Percentiles rank a stretch among this genome's conserved stretches.
phyloP scores from a whole-genome alignment of 805 yeast genomes.

The Metschnikowia cerradonensis region DNA sequence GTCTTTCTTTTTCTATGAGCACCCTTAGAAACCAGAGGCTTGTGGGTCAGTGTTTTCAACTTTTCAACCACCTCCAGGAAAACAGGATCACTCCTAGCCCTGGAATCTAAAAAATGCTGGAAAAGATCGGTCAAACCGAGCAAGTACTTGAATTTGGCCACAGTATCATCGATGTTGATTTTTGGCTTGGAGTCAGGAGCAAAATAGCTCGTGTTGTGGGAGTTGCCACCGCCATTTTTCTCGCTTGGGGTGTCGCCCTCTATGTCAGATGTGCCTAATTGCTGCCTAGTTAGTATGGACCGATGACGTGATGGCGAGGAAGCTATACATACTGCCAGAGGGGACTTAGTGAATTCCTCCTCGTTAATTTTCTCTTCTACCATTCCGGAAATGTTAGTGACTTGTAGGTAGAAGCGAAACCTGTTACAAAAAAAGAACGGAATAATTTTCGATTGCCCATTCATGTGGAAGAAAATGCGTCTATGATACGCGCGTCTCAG shows the following conservation, averaged over 20 bases:
- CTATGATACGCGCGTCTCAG: constrained; percentile 4
- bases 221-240: neutral
- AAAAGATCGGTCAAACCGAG: constrained; percentile 63
- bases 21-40: constrained; percentile 9
- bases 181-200: constrained; percentile 30
- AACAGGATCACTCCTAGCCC: constrained; percentile 57
- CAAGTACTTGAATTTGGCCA: constrained; percentile 63
- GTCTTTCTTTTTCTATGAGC: constrained; percentile 59
- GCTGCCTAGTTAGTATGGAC: constrained; percentile 1
- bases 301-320: too few relatives aligned
- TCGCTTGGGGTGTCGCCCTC: neutral
- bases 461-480: constrained; percentile 3
- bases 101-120: constrained; percentile 62
- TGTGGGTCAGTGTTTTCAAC: constrained; percentile 17
- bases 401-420: constrained; percentile 4
- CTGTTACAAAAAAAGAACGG: neutral
- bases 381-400: constrained; percentile 1
- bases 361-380: constrained; percentile 1
- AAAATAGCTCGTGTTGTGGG: constrained; percentile 24
- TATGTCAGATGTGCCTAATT: constrained; percentile 4
- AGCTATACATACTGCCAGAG: constrained; percentile 15
- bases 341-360: constrained; percentile 12
- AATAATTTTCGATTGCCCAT: constrained; percentile 4
- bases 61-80: constrained; percentile 50
- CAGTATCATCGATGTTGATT: constrained; percentile 56